Conservation (phyloP, 2,329 filamentous ascomycete species). For the Apiospora rasikravindrae region DNA sequence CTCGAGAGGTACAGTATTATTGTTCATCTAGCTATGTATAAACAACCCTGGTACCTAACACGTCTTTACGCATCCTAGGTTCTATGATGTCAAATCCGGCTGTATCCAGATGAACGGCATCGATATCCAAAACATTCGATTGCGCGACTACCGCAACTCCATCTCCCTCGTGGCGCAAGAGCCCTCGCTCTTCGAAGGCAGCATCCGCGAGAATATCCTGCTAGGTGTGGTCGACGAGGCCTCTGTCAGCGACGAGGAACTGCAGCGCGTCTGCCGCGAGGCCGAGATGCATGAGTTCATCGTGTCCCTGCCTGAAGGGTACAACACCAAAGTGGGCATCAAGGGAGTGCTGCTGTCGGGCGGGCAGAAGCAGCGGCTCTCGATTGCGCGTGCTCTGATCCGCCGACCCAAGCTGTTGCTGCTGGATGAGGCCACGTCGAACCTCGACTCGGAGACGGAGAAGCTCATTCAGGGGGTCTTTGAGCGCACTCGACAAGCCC, state of each 20-base stretch:
- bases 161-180: constrained; percentile 65
- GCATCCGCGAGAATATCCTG: constrained; percentile 60
- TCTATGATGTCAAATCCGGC: constrained; percentile 58
- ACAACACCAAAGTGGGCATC: constrained; percentile 34
- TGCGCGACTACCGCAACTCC: constrained; percentile 53
- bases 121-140: constrained; percentile 49
- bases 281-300: constrained; percentile 66
- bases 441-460: constrained; percentile 67
- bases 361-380: constrained; percentile 65
- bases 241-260: constrained; percentile 60
- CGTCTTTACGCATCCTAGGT: constrained; percentile 71
- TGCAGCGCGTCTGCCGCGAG: constrained; percentile 58
- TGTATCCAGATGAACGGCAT: constrained; percentile 56
- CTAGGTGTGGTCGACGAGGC: constrained; percentile 61
- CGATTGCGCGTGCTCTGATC: constrained; percentile 69
- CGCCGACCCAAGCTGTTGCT: constrained; percentile 73
- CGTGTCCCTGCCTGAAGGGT: constrained; percentile 54
- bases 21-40: constrained; percentile 62
- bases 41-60: constrained; percentile 62
- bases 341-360: constrained; percentile 52
- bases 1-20: constrained; percentile 64
- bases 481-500: constrained; percentile 50
- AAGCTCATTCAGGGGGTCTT: constrained; percentile 61
- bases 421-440: constrained; percentile 74
- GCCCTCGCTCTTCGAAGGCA: constrained; percentile 61